Percentiles rank a stretch among this genome's conserved stretches.
These are phyloP conservation scores for Coffea canephora DNA, from an alignment of 257 asterid genomes.

Conservation along the genomic window DNA sequence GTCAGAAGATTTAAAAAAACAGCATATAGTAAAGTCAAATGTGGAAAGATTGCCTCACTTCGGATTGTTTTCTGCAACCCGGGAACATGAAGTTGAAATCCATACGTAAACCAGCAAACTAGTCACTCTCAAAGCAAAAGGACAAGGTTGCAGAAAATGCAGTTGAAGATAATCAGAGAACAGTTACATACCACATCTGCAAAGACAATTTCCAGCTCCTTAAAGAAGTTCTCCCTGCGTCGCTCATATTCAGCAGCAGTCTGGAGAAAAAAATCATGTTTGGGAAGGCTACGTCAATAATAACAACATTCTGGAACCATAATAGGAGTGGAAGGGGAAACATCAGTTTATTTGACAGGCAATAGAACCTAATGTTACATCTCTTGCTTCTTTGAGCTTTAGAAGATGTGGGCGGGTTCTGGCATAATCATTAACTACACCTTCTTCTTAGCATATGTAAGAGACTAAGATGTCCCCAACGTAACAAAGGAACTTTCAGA, in stretches of 20 bases:
- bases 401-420: background rate
- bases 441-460: background rate
- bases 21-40: background rate
- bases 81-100: no score
- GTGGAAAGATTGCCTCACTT: background rate
- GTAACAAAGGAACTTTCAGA: no score
- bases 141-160: background rate
- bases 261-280: conserved; percentile 35
- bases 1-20: background rate
- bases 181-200: conserved; percentile 82
- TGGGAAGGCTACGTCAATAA: background rate
- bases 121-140: background rate
- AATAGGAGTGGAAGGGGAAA: background rate
- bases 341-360: background rate
- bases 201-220: conserved; percentile 77
- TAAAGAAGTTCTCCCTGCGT: conserved; percentile 83
- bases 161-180: conserved; percentile 3
- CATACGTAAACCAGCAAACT: no score
- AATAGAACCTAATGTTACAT: background rate
- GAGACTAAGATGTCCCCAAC: no score
- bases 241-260: conserved; percentile 87
- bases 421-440: background rate
- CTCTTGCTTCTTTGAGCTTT: no score
- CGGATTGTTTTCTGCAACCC: no score
- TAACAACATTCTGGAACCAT: background rate